These are phyloP conservation scores for Apiospora pterosperma DNA, from an alignment of 2,329 filamentous ascomycete genomes.

Conservation along the genomic window DNA sequence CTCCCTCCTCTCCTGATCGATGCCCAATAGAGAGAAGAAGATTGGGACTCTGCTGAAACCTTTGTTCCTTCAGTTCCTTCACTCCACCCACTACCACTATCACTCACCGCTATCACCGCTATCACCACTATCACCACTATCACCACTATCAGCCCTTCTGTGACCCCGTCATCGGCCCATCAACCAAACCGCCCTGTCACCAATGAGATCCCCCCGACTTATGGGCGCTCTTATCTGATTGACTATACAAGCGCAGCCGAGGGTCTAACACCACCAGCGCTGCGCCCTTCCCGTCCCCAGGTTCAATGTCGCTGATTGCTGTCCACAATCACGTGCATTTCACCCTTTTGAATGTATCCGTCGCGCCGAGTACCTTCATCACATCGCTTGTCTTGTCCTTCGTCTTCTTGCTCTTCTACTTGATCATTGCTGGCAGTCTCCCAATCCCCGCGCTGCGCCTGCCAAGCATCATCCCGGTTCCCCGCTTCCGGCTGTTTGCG, in stretches of 20 bases:
- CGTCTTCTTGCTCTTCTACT: conserved; percentile 48
- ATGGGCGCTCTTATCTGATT: conserved; percentile 6
- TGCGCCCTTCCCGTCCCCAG: background rate
- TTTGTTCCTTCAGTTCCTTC: background rate
- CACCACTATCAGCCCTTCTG: background rate
- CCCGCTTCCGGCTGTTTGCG: conserved; percentile 8
- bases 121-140: background rate
- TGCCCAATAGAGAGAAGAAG: background rate
- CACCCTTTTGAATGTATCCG: conserved; percentile 55
- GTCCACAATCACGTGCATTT: conserved; percentile 54
- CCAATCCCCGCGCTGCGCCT: conserved; percentile 10
- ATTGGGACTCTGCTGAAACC: background rate
- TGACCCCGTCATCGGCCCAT: background rate
- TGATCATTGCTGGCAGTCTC: conserved; percentile 34
- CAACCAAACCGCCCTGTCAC: background rate
- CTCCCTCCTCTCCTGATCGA: background rate
- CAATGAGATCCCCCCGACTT: background rate
- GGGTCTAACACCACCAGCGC: conserved; percentile 4
- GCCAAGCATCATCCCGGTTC: conserved; percentile 8
- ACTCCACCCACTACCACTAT: background rate
- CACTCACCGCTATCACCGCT: background rate
- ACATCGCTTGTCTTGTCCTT: conserved; percentile 47
- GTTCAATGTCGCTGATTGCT: conserved; percentile 46
- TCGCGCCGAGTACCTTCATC: conserved; percentile 57
- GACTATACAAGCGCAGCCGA: conserved; percentile 5